Evolutionary conservation across 2,329 filamentous ascomycete genomes (phyloP).

Genomic region (Aspergillus sp.): DNA sequence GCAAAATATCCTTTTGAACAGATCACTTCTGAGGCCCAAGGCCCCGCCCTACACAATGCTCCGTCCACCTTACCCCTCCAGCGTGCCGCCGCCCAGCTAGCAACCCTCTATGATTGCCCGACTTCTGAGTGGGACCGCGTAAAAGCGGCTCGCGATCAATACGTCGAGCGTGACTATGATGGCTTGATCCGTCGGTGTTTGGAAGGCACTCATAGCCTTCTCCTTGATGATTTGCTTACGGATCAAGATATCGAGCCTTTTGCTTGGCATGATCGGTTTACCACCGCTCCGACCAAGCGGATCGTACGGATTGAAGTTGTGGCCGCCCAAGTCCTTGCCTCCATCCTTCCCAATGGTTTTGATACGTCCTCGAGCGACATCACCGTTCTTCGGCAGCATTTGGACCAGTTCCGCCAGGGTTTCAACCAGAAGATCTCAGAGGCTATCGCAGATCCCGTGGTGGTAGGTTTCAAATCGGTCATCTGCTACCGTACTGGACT

Average conservation of each 20-base stretch:
- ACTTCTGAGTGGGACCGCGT: slow-evolving; percentile 62
- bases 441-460: slow-evolving; percentile 64
- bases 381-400: slow-evolving; percentile 15
- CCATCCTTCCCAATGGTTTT: slow-evolving; percentile 45
- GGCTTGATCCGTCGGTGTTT: slow-evolving; percentile 67
- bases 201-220: slow-evolving; percentile 69
- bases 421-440: slow-evolving; percentile 52
- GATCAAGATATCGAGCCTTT: slow-evolving; percentile 60
- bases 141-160: slow-evolving; percentile 50
- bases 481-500: slow-evolving; percentile 80
- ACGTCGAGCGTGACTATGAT: slow-evolving; percentile 54
- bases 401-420: slow-evolving; percentile 27
- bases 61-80: slow-evolving; percentile 67
- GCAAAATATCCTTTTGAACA: slow-evolving; percentile 55
- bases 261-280: slow-evolving; percentile 67
- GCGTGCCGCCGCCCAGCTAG: slow-evolving; percentile 69
- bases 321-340: slow-evolving; percentile 61
- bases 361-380: slow-evolving; percentile 34
- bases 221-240: slow-evolving; percentile 77
- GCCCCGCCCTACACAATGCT: slow-evolving; percentile 65
- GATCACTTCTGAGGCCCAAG: slow-evolving; percentile 73
- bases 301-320: slow-evolving; percentile 78
- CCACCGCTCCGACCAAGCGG: slow-evolving; percentile 64
- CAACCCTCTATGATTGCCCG: slow-evolving; percentile 64
- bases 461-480: slow-evolving; percentile 80